Evolutionary conservation across 805 yeast genomes (phyloP).

Genomic region (Candida taoyuanica): DNA sequence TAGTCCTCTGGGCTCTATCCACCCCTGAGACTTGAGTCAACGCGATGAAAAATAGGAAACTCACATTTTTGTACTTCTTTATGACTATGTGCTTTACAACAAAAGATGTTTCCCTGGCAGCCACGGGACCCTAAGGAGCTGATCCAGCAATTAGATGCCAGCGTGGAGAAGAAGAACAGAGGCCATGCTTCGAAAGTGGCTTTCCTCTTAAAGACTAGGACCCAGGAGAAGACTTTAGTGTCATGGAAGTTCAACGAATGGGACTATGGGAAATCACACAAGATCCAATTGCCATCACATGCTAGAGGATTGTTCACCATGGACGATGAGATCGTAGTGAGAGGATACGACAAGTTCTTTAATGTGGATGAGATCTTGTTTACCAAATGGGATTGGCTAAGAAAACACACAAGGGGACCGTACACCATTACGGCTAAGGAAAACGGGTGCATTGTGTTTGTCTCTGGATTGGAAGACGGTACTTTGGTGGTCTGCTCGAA

Average conservation of each 20-base stretch:
- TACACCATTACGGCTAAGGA: constrained; percentile 79
- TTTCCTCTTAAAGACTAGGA: constrained; percentile 21
- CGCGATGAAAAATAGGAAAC: background rate
- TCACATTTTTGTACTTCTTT: no score
- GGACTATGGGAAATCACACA: constrained; percentile 60
- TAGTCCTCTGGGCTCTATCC: no score
- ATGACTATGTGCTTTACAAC: no score
- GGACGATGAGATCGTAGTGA: constrained; percentile 47
- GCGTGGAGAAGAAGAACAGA: constrained; percentile 10
- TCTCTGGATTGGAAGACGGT: constrained; percentile 74
- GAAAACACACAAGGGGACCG: constrained; percentile 60
- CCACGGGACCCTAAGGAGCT: background rate
- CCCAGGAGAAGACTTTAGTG: constrained; percentile 25
- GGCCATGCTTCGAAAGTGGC: constrained; percentile 31
- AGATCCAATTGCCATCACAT: constrained; percentile 54
- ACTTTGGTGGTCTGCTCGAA: constrained; percentile 84
- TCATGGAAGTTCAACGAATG: constrained; percentile 89
- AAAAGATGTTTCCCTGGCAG: background rate
- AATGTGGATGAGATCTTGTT: constrained; percentile 60
- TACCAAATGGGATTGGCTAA: constrained; percentile 48
- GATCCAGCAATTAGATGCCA: constrained; percentile 1
- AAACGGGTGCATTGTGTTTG: constrained; percentile 87
- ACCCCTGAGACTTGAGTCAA: background rate
- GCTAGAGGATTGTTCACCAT: constrained; percentile 82
- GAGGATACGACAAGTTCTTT: constrained; percentile 96